Conservation (phyloP, 129 eudicot species). For the Artemisia tridentata region DNA sequence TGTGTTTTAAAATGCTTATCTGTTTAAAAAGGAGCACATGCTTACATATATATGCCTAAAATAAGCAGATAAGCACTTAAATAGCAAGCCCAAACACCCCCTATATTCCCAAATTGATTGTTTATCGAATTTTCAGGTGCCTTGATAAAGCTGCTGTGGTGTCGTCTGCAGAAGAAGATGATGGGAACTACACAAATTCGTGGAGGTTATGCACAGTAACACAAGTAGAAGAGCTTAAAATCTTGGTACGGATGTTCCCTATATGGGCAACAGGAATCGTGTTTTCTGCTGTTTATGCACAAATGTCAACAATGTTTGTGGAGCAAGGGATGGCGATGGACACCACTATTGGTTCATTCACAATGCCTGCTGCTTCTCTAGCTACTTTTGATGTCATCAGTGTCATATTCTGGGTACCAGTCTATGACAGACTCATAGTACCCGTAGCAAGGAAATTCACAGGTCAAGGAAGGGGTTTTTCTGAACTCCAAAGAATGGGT, state of each 20-base stretch:
- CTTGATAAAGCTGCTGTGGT: slow-evolving; percentile 56
- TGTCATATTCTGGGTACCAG: slow-evolving; percentile 47
- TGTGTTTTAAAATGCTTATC: too few relatives aligned
- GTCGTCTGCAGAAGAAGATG: slow-evolving; percentile 22
- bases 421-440: slow-evolving; percentile 43
- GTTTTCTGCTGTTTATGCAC: slow-evolving; percentile 54
- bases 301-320: slow-evolving; percentile 56
- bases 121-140: slow-evolving; percentile 25
- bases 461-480: slow-evolving; percentile 33
- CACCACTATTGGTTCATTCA: slow-evolving; percentile 37
- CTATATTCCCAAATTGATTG: neutral
- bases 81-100: too few relatives aligned
- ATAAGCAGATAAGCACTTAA: too few relatives aligned
- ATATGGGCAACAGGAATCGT: slow-evolving; percentile 60
- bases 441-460: slow-evolving; percentile 40
- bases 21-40: neutral
- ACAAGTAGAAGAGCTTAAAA: slow-evolving; percentile 55
- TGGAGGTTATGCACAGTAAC: slow-evolving; percentile 54
- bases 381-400: slow-evolving; percentile 41
- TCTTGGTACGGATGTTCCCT: slow-evolving; percentile 49
- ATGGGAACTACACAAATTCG: slow-evolving; percentile 14
- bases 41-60: neutral
- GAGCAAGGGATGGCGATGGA: slow-evolving; percentile 55
- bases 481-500: slow-evolving; percentile 44
- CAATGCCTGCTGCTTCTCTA: slow-evolving; percentile 50